These are phyloP conservation scores for Citrus hindsii DNA, from an alignment of 345 rosid species.

Conservation along the genomic window DNA sequence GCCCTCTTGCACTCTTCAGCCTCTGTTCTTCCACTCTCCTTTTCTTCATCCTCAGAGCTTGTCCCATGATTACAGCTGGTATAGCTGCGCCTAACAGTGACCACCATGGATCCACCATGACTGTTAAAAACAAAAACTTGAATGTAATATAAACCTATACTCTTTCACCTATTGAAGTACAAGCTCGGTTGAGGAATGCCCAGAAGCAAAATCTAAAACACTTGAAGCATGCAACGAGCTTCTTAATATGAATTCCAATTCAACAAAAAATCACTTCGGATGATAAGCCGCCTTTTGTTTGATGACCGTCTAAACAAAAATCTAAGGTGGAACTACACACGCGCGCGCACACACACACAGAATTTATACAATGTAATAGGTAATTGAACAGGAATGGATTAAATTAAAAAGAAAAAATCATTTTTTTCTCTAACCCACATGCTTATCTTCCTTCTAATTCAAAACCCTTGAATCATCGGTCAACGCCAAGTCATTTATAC, in stretches of 20 bases:
- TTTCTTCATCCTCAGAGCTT: constrained; percentile 49
- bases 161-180: neutral
- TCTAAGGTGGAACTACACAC: neutral
- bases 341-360: too few relatives aligned
- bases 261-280: neutral
- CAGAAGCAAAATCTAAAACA: neutral
- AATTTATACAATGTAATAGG: too few relatives aligned
- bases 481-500: neutral
- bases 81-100: constrained; percentile 49
- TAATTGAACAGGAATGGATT: too few relatives aligned
- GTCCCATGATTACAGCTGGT: constrained; percentile 51
- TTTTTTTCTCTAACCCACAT: neutral
- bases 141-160: neutral
- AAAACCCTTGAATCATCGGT: neutral
- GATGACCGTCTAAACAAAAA: neutral
- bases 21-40: constrained; percentile 53
- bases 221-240: neutral
- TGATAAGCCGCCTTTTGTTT: neutral
- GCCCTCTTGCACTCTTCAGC: constrained; percentile 43
- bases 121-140: constrained; percentile 7
- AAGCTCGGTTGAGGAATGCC: neutral
- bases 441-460: neutral
- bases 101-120: constrained; percentile 66
- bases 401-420: too few relatives aligned
- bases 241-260: neutral